phyloP scores from a whole-genome alignment of 768 basidiomycete species.

The Mrakia gelida region DNA sequence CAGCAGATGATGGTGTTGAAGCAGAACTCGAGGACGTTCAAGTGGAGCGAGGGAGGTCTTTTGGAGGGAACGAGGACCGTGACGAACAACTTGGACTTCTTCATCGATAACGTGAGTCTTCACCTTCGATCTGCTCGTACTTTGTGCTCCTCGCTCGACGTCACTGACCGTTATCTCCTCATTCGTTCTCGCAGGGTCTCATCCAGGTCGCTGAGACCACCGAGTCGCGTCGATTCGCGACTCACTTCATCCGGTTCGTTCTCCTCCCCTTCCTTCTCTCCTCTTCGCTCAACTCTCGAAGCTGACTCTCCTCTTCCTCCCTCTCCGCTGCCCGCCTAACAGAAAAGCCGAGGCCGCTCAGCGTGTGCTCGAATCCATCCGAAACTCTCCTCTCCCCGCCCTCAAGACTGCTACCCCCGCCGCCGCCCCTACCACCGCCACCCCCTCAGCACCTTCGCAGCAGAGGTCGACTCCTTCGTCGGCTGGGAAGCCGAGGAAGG shows the following conservation, averaged over 20 bases:
- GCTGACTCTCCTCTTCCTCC: background rate
- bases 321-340: background rate
- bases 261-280: constrained; percentile 39
- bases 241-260: constrained; percentile 79
- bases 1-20: constrained; percentile 98
- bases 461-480: background rate
- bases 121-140: background rate
- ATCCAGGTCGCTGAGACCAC: constrained; percentile 94
- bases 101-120: constrained; percentile 75
- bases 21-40: constrained; percentile 72
- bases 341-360: constrained; percentile 78
- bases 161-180: background rate
- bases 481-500: constrained; percentile 17
- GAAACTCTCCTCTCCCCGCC: constrained; percentile 54
- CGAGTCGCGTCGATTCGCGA: constrained; percentile 84
- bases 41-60: constrained; percentile 56
- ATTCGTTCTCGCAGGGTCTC: constrained; percentile 65
- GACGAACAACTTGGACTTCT: constrained; percentile 91
- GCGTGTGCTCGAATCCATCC: constrained; percentile 75
- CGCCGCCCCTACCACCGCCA: background rate
- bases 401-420: constrained; percentile 31
- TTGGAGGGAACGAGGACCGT: constrained; percentile 81
- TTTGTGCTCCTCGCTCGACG: background rate
- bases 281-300: background rate
- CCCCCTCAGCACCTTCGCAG: background rate